phyloP scores from a whole-genome alignment of 805 yeast species.

The Zygosaccharomyces rouxii region DNA sequence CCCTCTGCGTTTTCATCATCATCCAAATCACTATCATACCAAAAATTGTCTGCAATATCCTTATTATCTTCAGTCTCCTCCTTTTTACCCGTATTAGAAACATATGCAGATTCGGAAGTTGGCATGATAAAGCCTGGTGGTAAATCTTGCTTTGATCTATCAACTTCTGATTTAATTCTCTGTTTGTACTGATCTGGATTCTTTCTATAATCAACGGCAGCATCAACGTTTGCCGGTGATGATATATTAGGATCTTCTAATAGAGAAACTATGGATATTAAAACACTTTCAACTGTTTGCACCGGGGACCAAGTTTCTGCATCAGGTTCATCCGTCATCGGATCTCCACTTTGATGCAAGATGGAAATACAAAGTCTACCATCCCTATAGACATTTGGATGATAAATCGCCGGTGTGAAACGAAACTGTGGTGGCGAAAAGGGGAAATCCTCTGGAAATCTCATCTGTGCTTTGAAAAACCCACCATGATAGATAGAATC shows the following conservation, averaged over 20 bases:
- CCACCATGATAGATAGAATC: constrained; percentile 94
- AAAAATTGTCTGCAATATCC: constrained; percentile 73
- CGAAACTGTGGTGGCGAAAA: constrained; percentile 88
- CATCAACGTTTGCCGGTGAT: constrained; percentile 96
- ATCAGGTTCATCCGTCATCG: constrained; percentile 85
- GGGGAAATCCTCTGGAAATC: constrained; percentile 88
- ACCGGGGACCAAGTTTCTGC: constrained; percentile 93
- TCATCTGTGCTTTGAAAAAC: constrained; percentile 89
- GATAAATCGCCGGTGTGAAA: constrained; percentile 89
- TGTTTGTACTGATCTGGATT: constrained; percentile 70
- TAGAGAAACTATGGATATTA: constrained; percentile 83
- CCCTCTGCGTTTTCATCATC: constrained; percentile 59
- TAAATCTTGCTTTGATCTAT: constrained; percentile 75
- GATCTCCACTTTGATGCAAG: constrained; percentile 87
- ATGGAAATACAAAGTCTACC: constrained; percentile 92
- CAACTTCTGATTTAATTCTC: constrained; percentile 76
- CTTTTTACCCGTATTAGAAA: constrained; percentile 31
- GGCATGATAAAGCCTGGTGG: constrained; percentile 87
- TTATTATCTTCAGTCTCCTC: constrained; percentile 42
- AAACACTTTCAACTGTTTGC: constrained; percentile 86
- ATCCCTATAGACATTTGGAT: constrained; percentile 92
- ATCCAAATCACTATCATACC: constrained; percentile 70
- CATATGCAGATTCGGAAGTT: constrained; percentile 55
- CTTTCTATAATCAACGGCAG: constrained; percentile 85
- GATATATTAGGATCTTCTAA: constrained; percentile 90